Evolutionary conservation across 2,329 filamentous ascomycete genomes (phyloP), one percentile per base, ranked within the genome.

Genomic region (Lachnellula suecica): DNA sequence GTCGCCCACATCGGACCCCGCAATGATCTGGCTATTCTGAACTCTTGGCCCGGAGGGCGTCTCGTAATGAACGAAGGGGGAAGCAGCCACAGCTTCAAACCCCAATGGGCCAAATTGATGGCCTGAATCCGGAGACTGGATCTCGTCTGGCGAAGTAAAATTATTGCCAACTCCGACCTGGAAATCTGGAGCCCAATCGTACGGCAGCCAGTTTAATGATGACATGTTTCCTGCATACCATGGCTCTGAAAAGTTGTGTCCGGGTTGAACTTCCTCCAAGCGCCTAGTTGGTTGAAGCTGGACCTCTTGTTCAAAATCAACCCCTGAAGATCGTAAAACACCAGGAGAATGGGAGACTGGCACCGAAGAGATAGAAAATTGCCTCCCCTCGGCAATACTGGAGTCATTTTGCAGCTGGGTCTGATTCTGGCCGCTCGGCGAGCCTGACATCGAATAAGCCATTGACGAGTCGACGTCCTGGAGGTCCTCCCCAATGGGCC

Each of bases 141-240:
- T 19, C 11, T 51, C 47, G 34, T 53, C 37, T 34, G 50, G 52
- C 15, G 47, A 19, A 7, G 20, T 25, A 17, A 52, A 15, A 4
- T 9, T n/a, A 15, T 55, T 44, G 24, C 49, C 43, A 9, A 34
- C 27, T 25, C 42, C 35, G 24, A 54, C 43, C 29, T 43, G 44
- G 29, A 63, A 56, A 42, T 62, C 54, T 1, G 61, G 58, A 5
- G 44, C 57, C 58, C 61, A 64, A 38, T 62, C 43, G 24, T 62
- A 60, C 29, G 62, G 58, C 4, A 63, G 44, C 62, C 61, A 64
- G 48, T 63, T 62, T 22, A 64, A 59, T 15, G 62, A 62, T 9
- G 60, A 60, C 25, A 53, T 53, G 41, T 45, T 57, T 24, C 53
- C 54, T 37, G 56, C 48, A 35, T 53, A 58, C 60, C 58, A 63